Base-by-base conservation (phyloP, 352 stramenopile genomes). In the Blastocystis sp. region DNA sequence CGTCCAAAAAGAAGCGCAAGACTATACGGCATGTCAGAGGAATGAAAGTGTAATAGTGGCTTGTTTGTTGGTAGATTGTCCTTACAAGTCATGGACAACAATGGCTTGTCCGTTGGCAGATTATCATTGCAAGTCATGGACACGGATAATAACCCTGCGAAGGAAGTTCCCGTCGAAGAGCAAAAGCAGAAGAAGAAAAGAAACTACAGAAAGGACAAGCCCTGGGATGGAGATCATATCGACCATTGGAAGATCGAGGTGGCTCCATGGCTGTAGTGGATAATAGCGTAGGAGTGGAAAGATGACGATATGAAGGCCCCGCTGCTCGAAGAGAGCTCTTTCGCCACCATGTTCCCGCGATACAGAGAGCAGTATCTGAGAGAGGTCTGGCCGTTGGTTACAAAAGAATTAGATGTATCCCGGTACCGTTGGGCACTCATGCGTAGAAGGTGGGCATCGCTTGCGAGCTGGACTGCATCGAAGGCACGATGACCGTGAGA, bases 291-390 rank as follows among this genome's bases (percentile, higher is more conserved):
- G 82, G 76, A 91, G 77, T 97, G 93, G 93, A 93, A 97, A 41
- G 91, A 96, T 66, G 93, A 95, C 41, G 92, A 96, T 89, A 92
- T 94, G 88, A 90, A 89, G 17, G 91, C 91, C 17, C 92, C 92
- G 28, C 93, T 99, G 81, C 91, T 99, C 40, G 96, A 99, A 91
- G 97, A 99, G 92, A 98, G 94, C 61, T 98, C 93, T 76, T 99
- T 99, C 91, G 97, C 96, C 56, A 99, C 96, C 76, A 93, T 99
- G 19, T 99, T 99, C 90, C 97, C 97, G 59, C 98, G 98, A 90
- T 99, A 99, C 91, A 92, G 97, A 60, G 97, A 99, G 91, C 97
- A 98, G 89, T 99, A 99, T 91, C 91, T 99, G 45, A 93, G 96
- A 41, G 96, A 99, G 91, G 93, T 98, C 9, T 99, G 97, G 96